These are phyloP conservation scores for Entomortierella lignicola DNA, from an alignment of 192 early-diverging fungal genomes.

Conservation along the genomic window DNA sequence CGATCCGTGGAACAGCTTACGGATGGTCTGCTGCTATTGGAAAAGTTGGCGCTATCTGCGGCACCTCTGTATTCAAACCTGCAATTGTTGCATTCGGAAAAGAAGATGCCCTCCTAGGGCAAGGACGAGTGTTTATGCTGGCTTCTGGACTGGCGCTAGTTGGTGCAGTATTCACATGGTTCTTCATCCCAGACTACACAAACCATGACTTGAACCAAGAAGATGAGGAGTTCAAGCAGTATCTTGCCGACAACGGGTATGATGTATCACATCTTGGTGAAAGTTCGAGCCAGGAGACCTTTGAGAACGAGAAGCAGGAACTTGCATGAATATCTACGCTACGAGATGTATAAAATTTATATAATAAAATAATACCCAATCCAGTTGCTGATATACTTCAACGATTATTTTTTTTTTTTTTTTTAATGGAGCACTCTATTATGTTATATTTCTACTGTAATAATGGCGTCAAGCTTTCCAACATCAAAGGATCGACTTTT, in stretches of 20 bases:
- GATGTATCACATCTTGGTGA: constrained; percentile 17
- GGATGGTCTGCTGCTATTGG: constrained; percentile 57
- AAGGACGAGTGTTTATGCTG: constrained; percentile 57
- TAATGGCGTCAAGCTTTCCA: constrained; percentile 33
- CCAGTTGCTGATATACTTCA: too few species aligned
- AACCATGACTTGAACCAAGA: constrained; percentile 51
- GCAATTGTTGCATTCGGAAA: constrained; percentile 35
- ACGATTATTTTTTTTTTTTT: too few species aligned
- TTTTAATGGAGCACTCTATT: too few species aligned
- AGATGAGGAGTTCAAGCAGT: constrained; percentile 57
- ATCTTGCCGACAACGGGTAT: constrained; percentile 61
- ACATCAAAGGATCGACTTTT: constrained; percentile 59
- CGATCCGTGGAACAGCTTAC: constrained; percentile 59
- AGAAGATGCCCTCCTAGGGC: constrained; percentile 38
- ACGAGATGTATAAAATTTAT: too few species aligned
- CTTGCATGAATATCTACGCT: too few species aligned
- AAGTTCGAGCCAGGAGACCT: too few species aligned
- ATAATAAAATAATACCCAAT: too few species aligned
- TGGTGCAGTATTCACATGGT: constrained; percentile 43
- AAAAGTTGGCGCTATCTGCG: constrained; percentile 46
- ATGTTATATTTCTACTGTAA: constrained; percentile 21
- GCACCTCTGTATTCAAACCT: constrained; percentile 60
- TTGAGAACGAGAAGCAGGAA: too few species aligned
- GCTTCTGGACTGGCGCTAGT: constrained; percentile 54
- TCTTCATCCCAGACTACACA: constrained; percentile 59